Conservation (phyloP, 106 monocot species). For the Acanthochlamys bracteata region DNA sequence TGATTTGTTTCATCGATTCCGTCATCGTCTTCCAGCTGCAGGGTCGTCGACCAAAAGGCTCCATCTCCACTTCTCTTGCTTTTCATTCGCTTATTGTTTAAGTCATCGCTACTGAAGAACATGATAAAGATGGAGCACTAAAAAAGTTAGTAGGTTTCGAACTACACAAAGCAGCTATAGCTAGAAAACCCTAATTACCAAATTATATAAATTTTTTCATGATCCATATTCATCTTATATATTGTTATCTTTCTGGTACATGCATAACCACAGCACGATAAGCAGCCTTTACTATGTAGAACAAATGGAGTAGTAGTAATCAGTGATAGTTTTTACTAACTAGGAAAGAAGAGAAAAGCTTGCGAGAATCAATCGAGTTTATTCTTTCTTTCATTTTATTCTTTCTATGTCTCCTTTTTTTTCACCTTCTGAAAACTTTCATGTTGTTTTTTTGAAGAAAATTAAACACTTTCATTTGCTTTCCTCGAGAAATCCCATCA, state of each 20-base stretch:
- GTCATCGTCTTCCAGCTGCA: constrained; percentile 10
- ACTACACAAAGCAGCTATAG: neutral
- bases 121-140: neutral
- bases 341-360: no score
- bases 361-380: no score
- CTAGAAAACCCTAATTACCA: no score
- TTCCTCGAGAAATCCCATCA: constrained; percentile 3
- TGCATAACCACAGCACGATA: no score
- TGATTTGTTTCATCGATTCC: constrained; percentile 5
- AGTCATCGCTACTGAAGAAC: no score
- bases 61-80: constrained; percentile 26
- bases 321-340: no score
- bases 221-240: no score
- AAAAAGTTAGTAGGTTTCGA: neutral
- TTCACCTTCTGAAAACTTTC: neutral
- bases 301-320: no score
- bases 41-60: constrained; percentile 10
- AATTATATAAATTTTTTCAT: no score
- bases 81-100: constrained; percentile 10
- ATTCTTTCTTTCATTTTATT: no score
- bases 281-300: no score
- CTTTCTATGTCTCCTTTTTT: neutral
- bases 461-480: neutral
- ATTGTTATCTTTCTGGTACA: no score
- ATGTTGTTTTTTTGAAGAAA: neutral